These are phyloP conservation scores for Trapa incisa DNA, from an alignment of 345 rosid genomes.

Conservation along the genomic window DNA sequence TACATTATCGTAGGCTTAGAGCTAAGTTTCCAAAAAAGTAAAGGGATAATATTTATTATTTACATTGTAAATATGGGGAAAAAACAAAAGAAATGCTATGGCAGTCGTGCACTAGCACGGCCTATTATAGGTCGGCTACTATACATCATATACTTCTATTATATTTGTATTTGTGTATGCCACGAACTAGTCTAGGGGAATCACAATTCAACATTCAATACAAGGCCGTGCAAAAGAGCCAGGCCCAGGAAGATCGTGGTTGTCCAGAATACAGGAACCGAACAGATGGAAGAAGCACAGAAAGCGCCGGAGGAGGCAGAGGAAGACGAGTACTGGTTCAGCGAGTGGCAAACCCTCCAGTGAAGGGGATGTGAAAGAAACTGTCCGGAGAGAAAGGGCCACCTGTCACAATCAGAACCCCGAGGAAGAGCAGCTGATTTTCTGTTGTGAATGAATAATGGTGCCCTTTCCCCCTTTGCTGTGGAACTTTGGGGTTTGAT, in stretches of 20 bases:
- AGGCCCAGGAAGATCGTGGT: slow-evolving; percentile 65
- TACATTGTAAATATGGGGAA: no score
- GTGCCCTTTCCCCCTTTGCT: no score
- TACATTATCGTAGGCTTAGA: not conserved
- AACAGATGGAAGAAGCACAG: slow-evolving; percentile 8
- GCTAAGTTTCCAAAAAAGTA: not conserved
- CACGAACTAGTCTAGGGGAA: no score
- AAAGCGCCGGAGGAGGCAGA: slow-evolving; percentile 12
- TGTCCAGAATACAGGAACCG: slow-evolving; percentile 21
- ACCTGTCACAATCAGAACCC: slow-evolving; percentile 34
- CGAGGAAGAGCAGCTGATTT: slow-evolving; percentile 59
- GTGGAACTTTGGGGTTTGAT: no score
- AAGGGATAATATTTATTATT: no score
- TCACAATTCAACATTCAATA: no score
- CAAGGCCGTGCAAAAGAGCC: slow-evolving; percentile 61
- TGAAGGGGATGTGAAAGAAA: slow-evolving; percentile 6
- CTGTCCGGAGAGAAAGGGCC: slow-evolving; percentile 5
- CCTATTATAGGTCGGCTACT: no score
- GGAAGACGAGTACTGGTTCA: not conserved
- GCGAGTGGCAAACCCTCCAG: slow-evolving; percentile 22
- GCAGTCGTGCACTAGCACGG: no score
- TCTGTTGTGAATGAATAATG: not conserved
- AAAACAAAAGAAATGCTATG: no score
- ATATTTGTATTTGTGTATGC: no score
- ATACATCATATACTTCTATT: no score